phyloP scores from a whole-genome alignment of 768 basidiomycete genomes.

The Polyporus arcularius region DNA sequence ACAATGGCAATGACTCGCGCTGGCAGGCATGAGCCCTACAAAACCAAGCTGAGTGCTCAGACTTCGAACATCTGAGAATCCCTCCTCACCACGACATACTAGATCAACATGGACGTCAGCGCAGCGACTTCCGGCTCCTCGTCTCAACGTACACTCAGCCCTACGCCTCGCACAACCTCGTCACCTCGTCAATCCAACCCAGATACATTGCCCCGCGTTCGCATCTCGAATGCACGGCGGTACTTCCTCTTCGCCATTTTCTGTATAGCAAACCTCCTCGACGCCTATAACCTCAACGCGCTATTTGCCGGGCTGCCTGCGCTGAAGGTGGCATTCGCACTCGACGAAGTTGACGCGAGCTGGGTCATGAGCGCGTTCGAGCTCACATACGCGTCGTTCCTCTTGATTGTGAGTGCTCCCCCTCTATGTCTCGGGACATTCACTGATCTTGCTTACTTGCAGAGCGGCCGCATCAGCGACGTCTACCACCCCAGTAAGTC shows the following conservation, averaged over 20 bases:
- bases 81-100: too few species aligned
- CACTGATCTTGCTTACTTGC: not conserved
- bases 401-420: constrained; percentile 25
- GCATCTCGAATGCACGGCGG: constrained; percentile 2
- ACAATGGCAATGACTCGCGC: too few species aligned
- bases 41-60: too few species aligned
- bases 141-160: too few species aligned
- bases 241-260: constrained; percentile 2
- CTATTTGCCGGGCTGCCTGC: not conserved
- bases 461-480: constrained; percentile 31
- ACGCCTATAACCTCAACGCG: not conserved
- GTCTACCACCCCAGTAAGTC: constrained; percentile 29
- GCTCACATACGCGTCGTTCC: constrained; percentile 32
- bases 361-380: constrained; percentile 33
- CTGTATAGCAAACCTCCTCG: constrained; percentile 1
- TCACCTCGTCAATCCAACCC: too few species aligned
- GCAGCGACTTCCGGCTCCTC: too few species aligned
- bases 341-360: not conserved
- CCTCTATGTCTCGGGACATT: not conserved
- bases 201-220: not conserved
- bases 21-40: too few species aligned
- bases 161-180: too few species aligned
- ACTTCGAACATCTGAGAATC: too few species aligned
- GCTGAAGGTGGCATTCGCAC: not conserved
- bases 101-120: too few species aligned